Percentiles rank a stretch among this genome's conserved stretches.
These are phyloP conservation scores for Tulasnella sp. DNA, from an alignment of 768 basidiomycete genomes.

Conservation along the genomic window DNA sequence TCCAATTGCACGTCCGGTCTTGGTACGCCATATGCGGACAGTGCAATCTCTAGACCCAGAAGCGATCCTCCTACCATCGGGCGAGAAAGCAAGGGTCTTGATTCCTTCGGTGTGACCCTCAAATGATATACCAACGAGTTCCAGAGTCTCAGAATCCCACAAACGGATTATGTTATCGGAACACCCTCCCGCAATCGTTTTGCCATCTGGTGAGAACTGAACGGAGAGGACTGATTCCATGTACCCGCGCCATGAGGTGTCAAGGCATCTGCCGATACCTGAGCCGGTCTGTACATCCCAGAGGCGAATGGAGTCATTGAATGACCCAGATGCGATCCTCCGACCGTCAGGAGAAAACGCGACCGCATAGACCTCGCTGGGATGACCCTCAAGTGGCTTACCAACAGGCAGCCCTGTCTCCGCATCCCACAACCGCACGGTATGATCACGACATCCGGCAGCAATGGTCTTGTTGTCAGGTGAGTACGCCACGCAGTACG, in stretches of 20 bases:
- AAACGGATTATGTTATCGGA: neutral
- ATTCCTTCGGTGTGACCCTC: neutral
- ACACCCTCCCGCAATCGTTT: neutral
- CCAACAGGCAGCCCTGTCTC: neutral
- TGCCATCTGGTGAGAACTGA: neutral
- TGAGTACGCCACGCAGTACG: too few relatives aligned
- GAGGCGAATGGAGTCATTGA: neutral
- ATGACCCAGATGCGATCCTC: neutral
- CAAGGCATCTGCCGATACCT: neutral
- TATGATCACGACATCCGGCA: too few relatives aligned
- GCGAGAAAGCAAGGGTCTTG: neutral
- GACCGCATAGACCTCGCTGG: neutral
- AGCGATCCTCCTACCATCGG: neutral
- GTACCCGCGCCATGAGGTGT: too few relatives aligned
- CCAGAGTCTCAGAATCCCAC: neutral
- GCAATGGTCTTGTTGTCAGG: too few relatives aligned
- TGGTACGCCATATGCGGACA: neutral
- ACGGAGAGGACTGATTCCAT: neutral
- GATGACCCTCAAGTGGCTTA: neutral
- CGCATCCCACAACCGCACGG: neutral
- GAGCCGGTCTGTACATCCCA: neutral
- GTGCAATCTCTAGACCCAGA: neutral
- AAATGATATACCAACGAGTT: neutral
- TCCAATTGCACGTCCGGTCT: neutral
- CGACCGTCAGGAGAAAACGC: neutral